Conservation (phyloP, 2,329 filamentous ascomycete genomes). For the Colletotrichum filicis region DNA sequence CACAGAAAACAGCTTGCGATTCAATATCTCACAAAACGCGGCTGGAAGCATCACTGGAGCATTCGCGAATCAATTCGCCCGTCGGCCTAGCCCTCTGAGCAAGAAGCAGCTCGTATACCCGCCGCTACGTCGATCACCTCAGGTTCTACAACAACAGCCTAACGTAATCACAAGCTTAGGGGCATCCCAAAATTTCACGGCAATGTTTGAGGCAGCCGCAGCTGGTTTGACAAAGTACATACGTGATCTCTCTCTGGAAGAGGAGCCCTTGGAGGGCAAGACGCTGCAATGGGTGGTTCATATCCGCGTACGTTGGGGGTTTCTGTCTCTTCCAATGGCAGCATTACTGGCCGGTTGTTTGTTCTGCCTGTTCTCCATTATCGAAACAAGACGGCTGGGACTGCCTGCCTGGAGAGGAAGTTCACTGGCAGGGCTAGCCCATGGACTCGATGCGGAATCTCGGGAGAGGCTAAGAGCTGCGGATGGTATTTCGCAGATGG, state of each 20-base stretch:
- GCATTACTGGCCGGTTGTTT: background rate
- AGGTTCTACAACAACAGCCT: background rate
- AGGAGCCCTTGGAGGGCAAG: background rate
- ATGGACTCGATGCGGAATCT: background rate
- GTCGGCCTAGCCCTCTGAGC: too few relatives aligned
- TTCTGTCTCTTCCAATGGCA: background rate
- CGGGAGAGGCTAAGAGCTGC: background rate
- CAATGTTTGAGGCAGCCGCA: background rate
- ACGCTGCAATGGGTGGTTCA: background rate
- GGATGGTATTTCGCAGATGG: background rate
- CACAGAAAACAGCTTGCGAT: too few relatives aligned
- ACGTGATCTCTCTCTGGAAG: background rate
- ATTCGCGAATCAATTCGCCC: too few relatives aligned
- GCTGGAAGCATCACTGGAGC: too few relatives aligned
- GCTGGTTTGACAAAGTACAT: background rate
- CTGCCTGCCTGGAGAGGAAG: background rate
- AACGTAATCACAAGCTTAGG: background rate
- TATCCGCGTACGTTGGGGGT: background rate
- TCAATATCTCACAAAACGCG: too few relatives aligned
- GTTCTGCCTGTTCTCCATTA: background rate
- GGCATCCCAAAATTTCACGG: background rate
- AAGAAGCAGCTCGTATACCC: too few relatives aligned
- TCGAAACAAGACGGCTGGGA: background rate
- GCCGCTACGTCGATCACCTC: background rate
- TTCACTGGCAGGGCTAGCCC: background rate